phyloP scores from a whole-genome alignment of 768 basidiomycete species.

The Tulasnella sp. region DNA sequence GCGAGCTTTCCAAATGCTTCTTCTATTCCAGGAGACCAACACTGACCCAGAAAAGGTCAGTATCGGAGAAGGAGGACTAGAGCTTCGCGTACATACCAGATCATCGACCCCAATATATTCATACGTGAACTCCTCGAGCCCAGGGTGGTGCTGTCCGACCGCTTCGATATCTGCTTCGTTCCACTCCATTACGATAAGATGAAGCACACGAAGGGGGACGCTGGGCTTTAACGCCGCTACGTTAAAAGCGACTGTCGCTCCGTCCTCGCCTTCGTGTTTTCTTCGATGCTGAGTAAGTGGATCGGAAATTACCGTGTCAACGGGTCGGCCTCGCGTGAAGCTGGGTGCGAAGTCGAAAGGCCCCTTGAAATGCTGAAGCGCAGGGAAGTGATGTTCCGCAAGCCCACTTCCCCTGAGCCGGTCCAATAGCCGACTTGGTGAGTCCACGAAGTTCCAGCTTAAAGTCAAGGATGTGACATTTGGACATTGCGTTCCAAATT shows the following conservation, averaged over 20 bases:
- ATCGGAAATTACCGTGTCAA: background rate
- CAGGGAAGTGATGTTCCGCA: background rate
- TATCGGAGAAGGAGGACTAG: background rate
- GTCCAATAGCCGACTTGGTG: background rate
- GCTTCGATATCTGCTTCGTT: background rate
- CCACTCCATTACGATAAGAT: background rate
- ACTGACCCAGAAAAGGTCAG: background rate
- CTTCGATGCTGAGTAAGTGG: background rate
- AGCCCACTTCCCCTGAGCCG: background rate
- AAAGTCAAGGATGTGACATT: background rate
- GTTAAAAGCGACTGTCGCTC: background rate
- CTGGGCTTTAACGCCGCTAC: background rate
- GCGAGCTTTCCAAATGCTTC: background rate
- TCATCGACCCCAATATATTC: background rate
- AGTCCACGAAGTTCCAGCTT: background rate
- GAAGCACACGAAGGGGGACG: background rate
- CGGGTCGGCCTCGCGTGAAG: background rate
- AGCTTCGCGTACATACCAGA: background rate
- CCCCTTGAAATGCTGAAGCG: background rate
- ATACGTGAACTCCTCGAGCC: background rate
- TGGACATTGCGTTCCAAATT: background rate
- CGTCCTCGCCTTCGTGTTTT: background rate
- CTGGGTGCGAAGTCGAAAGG: background rate
- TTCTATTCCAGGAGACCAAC: background rate
- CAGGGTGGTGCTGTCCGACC: background rate